A percentile compares a stretch with the other conserved stretches of the same genome.
Evolutionary conservation across 2,329 filamentous ascomycete genomes (phyloP).

Genomic region (Pseudogymnoascus verrucosus): DNA sequence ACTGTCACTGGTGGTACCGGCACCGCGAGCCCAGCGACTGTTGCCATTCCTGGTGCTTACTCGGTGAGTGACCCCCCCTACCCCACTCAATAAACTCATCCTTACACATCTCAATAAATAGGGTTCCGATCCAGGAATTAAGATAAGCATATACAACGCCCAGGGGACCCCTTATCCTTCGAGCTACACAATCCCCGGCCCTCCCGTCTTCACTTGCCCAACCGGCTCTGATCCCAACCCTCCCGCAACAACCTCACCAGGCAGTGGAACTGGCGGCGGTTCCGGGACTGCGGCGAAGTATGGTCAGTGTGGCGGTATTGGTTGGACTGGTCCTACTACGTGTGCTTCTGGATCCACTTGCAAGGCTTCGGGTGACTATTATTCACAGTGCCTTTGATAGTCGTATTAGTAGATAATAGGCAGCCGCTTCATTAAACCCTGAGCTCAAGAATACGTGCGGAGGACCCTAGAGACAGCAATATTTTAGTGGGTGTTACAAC

Average conservation of each 20-base stretch:
- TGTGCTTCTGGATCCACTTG: conserved; percentile 13
- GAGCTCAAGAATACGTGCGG: too few species aligned
- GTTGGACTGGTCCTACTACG: conserved; percentile 5
- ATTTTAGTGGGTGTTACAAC: too few species aligned
- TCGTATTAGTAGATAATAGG: background rate
- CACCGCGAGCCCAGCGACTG: conserved; percentile 32
- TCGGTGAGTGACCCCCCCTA: conserved; percentile 25
- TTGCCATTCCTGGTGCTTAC: conserved; percentile 42
- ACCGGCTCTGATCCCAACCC: background rate
- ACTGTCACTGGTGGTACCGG: conserved; percentile 38
- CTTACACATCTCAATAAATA: background rate
- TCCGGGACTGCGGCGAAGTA: conserved; percentile 8
- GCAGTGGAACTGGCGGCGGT: background rate
- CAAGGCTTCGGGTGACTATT: conserved; percentile 15
- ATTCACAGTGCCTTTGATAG: conserved; percentile 16
- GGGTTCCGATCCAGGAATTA: conserved; percentile 31
- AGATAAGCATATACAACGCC: conserved; percentile 29
- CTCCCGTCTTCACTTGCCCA: conserved; percentile 27
- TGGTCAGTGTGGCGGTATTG: background rate
- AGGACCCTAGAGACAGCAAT: too few species aligned
- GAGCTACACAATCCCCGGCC: conserved; percentile 36
- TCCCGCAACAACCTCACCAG: background rate
- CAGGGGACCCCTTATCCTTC: conserved; percentile 31
- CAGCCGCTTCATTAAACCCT: background rate
- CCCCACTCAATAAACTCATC: background rate